Evolutionary conservation across 495 filamentous ascomycete species (phyloP).

Genomic region (Cercophora newfieldiana): DNA sequence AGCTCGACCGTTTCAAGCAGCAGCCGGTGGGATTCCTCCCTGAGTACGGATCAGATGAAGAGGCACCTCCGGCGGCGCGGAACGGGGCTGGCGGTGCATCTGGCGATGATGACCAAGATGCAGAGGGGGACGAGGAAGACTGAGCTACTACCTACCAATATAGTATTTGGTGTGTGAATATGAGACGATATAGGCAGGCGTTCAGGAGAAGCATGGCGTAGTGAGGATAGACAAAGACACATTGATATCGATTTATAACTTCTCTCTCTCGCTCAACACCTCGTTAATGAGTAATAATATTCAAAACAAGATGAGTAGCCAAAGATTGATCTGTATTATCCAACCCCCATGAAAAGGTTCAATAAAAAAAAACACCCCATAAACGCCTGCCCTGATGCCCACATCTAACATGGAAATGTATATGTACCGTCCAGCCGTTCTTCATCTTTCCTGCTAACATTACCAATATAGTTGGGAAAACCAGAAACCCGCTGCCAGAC

Average conservation of each 20-base stretch:
- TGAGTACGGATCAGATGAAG: slow-evolving; percentile 29
- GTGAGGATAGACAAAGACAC: background rate
- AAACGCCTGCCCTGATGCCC: background rate
- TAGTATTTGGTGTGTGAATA: background rate
- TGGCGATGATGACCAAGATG: slow-evolving; percentile 24
- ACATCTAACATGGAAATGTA: background rate
- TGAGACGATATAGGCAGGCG: background rate
- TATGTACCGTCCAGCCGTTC: background rate
- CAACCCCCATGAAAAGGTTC: background rate
- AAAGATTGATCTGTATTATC: background rate
- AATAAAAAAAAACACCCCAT: background rate
- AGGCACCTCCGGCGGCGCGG: slow-evolving; percentile 7
- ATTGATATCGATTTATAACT: background rate
- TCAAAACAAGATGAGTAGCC: background rate
- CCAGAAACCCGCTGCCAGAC: background rate
- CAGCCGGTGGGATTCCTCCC: slow-evolving; percentile 42
- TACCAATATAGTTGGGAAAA: background rate
- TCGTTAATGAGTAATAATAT: background rate
- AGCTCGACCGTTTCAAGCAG: slow-evolving; percentile 41
- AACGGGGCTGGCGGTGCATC: background rate
- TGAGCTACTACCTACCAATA: background rate
- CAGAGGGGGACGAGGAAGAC: slow-evolving; percentile 34
- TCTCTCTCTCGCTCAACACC: background rate
- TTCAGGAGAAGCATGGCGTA: background rate
- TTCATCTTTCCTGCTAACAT: background rate